Base-by-base conservation (phyloP, 441 rosid genomes). In the Raphanus hybrid region DNA sequence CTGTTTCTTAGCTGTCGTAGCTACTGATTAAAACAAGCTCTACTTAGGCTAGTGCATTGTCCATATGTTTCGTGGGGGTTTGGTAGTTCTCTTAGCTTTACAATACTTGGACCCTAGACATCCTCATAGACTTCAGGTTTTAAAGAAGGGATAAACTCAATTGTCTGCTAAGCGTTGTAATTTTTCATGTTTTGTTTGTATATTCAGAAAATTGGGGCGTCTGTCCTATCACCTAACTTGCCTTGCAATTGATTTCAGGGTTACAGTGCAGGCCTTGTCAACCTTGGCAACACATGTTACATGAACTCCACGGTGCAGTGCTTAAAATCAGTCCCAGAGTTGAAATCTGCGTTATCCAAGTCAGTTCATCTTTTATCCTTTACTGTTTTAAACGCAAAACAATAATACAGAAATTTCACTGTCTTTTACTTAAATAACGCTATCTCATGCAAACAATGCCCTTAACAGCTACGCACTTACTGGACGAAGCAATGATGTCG, bases 291-390 rank as follows among this genome's bases (percentile, higher is more conserved):
- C 84, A 94, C 97, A 15, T 94, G 99, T 85, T 94, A 91, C 85
- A 92, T 94, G 99, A 94, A 94, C 86, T 91, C 99, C 18, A 92
- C 97, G 0, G 55, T 91, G 54, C 97, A 94, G 76, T 94, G 97
- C 82, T 80, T 90, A 77, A 97, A 94, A 84, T 92, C 96, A 27
- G 97, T 94, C 81, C 98, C 98, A 37, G 97, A 94, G 83, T 80
- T 94, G 89, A 92, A 92, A 80, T 89, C 92, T 78, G 87, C 92
- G 78, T 85, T 94, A 71, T 52, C 81, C 50, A 78, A 82, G 97
- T 92, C 72, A 81, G 87, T 74, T 45, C 9, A 75, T 75, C 58
- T 43, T 76, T 41, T 64, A 9, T 14, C 11, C 39, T 29, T n/a
- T 26, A 7, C 7, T 62, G 4, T 70, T 64, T 1, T 1, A 12